Base-by-base conservation (phyloP, 495 filamentous ascomycete genomes). In the Xylaria grammica region DNA sequence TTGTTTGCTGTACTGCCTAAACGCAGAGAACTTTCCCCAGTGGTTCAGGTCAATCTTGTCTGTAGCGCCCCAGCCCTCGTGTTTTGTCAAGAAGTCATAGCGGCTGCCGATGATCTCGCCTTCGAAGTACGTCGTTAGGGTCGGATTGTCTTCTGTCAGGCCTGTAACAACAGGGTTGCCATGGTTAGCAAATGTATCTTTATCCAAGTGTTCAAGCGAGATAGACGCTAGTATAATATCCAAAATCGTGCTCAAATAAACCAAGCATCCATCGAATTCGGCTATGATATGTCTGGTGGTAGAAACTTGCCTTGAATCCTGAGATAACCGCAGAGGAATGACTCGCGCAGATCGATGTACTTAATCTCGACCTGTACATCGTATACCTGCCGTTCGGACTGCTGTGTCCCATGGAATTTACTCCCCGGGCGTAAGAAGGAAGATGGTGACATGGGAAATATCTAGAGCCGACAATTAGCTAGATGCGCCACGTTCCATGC, bases 331-430 rank as follows among this genome's bases (percentile, higher is more conserved):
- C 94, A 97, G 13, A 99, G 83, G 67, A 94, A 97, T 13, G 96
- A 98, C 74, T 98, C 92, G 38, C 87, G 82, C 86, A 98, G 90
- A 74, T 98, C 93, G 57, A 99, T 92, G 75, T 96, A 89, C 76
- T 97, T 97, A 69, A 99, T 91, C 72, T 97, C 93, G 46, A 99
- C 96, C 65, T 97, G 90, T 7, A 99, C 96, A 61, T 94, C 91
- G 75, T 99, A 99, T 5, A 89, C 84, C 67, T 96, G 93, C 45
- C 87, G 86, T 68, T 97, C 93, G 6, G 94, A 97, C 73, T 92
- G 89, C 69, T 99, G 96, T 10, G 91, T 95, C 49, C 96, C 96
- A 34, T 83, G 81, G 72, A 98, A 99, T 74, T 84, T 91, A 76
- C 91, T 96, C 27, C 94, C 93, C 1, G 94, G 87, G 42, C 92